Evolutionary conservation across 495 filamentous ascomycete species (phyloP).

Genomic region (Hypoxylon fuscum): DNA sequence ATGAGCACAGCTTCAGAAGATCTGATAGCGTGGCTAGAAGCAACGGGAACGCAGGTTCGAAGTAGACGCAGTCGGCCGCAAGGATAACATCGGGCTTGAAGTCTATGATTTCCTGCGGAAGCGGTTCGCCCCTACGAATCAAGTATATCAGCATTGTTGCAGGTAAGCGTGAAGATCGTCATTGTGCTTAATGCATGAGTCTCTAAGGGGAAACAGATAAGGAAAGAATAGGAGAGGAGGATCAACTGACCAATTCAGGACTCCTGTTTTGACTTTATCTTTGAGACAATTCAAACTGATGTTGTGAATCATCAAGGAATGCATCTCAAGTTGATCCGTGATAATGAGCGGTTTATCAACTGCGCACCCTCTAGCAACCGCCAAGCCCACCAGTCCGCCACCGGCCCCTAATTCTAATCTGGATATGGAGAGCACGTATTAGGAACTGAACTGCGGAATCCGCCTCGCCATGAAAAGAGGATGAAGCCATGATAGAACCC

Average conservation of each 20-base stretch:
- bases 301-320: conserved; percentile 82
- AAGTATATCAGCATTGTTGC: conserved; percentile 15
- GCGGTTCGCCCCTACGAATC: conserved; percentile 62
- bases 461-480: conserved; percentile 15
- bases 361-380: conserved; percentile 67
- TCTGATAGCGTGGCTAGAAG: conserved; percentile 79
- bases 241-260: conserved; percentile 79
- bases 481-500: conserved; percentile 73
- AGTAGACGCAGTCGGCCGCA: conserved; percentile 97
- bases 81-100: conserved; percentile 78
- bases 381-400: conserved; percentile 84
- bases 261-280: conserved; percentile 63
- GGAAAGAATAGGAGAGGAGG: conserved; percentile 11
- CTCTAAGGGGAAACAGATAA: conserved; percentile 1
- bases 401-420: conserved; percentile 95
- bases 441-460: conserved; percentile 11
- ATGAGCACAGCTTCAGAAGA: conserved; percentile 60
- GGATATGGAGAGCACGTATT: conserved; percentile 14
- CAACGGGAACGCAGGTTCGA: conserved; percentile 91
- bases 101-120: conserved; percentile 54
- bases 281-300: conserved; percentile 78
- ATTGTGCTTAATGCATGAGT: background rate
- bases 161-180: conserved; percentile 19
- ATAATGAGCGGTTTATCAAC: conserved; percentile 67
- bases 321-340: conserved; percentile 88